Percentiles rank a stretch among this genome's conserved stretches.
These are phyloP conservation scores for Raffaelea deltoideospora DNA, from an alignment of 2,329 filamentous ascomycete species.

Conservation along the genomic window DNA sequence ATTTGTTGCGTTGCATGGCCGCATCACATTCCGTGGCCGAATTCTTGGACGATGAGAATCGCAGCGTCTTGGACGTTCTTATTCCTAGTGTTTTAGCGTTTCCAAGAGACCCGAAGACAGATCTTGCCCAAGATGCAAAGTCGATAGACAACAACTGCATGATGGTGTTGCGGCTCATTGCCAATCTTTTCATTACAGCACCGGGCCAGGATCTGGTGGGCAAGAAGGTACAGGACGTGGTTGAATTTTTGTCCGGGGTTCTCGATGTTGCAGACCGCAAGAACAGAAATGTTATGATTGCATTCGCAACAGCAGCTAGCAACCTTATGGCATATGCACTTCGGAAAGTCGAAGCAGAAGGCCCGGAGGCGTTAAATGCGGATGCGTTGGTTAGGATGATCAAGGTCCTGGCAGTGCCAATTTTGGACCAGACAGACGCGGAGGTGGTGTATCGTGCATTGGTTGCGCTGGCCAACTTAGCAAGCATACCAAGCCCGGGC, in stretches of 20 bases:
- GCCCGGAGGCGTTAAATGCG: constrained; percentile 23
- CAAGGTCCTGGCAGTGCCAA: constrained; percentile 43
- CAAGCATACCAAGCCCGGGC: constrained; percentile 23
- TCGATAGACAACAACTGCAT: constrained; percentile 70
- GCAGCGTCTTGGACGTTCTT: constrained; percentile 44
- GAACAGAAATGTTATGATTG: constrained; percentile 72
- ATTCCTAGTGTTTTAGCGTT: constrained; percentile 15
- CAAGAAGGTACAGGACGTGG: constrained; percentile 40
- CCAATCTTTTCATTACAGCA: constrained; percentile 67
- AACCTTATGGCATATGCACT: constrained; percentile 69
- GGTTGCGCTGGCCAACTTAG: constrained; percentile 68
- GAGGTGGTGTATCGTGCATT: constrained; percentile 75
- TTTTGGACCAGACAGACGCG: constrained; percentile 54
- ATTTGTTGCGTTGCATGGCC: constrained; percentile 72
- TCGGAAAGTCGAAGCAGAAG: constrained; percentile 23
- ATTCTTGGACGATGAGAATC: constrained; percentile 33
- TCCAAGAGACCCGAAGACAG: constrained; percentile 17
- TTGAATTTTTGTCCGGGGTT: constrained; percentile 48
- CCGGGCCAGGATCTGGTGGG: constrained; percentile 53
- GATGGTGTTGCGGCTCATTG: constrained; percentile 68
- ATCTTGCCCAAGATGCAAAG: constrained; percentile 32
- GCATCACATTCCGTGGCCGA: constrained; percentile 52
- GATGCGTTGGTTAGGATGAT: constrained; percentile 26
- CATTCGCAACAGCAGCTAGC: constrained; percentile 66
- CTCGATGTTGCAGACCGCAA: constrained; percentile 36